phyloP scores from a whole-genome alignment of 352 stramenopile species.

The Phytophthora palmivora region DNA sequence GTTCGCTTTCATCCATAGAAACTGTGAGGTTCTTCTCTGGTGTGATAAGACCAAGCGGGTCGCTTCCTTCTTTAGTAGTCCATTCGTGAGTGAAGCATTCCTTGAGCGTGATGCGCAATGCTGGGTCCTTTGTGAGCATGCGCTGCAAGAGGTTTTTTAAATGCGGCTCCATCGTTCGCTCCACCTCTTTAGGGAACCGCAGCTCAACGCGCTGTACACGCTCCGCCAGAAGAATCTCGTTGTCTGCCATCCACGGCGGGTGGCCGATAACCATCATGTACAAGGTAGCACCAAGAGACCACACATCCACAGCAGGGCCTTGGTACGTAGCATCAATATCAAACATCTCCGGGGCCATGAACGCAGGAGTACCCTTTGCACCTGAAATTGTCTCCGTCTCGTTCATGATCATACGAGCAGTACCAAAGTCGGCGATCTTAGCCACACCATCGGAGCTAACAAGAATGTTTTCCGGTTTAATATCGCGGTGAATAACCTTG shows the following conservation, averaged over 20 bases:
- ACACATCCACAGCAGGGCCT: slow-evolving; percentile 87
- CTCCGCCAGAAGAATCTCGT: slow-evolving; percentile 89
- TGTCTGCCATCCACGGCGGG: slow-evolving; percentile 92
- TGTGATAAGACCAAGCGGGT: slow-evolving; percentile 65
- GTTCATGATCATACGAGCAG: slow-evolving; percentile 91
- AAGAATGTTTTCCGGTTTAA: slow-evolving; percentile 92
- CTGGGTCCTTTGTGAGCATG: slow-evolving; percentile 92
- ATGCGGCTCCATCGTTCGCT: slow-evolving; percentile 83
- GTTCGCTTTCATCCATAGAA: slow-evolving; percentile 84
- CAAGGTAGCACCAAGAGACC: slow-evolving; percentile 90
- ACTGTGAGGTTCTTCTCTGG: slow-evolving; percentile 77
- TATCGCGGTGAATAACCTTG: slow-evolving; percentile 93
- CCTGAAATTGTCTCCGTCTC: slow-evolving; percentile 87
- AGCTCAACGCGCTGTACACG: slow-evolving; percentile 89
- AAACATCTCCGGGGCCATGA: slow-evolving; percentile 94
- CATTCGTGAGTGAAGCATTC: slow-evolving; percentile 93
- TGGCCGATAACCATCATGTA: slow-evolving; percentile 93
- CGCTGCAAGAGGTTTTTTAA: slow-evolving; percentile 91
- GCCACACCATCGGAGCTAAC: slow-evolving; percentile 82
- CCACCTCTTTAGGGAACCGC: slow-evolving; percentile 79
- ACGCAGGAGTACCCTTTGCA: slow-evolving; percentile 87
- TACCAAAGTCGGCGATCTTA: slow-evolving; percentile 93
- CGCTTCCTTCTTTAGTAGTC: slow-evolving; percentile 93
- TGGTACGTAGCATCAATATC: slow-evolving; percentile 90
- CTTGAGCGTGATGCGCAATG: slow-evolving; percentile 76